Percentiles rank a stretch among this genome's conserved stretches.
Evolutionary conservation across 495 filamentous ascomycete species (phyloP).

Genomic region (Pseudoneurospora amorphoporcata): DNA sequence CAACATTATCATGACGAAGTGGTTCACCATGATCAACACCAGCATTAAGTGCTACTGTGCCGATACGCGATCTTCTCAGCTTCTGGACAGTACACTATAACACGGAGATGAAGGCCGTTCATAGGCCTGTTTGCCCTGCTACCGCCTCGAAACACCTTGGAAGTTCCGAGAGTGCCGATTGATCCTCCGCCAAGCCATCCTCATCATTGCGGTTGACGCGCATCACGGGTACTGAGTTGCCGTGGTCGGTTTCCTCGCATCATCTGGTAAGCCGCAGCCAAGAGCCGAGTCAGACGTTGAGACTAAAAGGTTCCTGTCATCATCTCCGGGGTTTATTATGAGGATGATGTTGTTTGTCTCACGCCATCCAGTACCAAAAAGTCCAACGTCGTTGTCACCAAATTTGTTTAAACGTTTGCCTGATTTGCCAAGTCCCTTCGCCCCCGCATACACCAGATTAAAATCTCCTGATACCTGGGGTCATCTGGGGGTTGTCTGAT

Average conservation of each 20-base stretch:
- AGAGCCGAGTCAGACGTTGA: neutral
- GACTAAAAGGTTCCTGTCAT: neutral
- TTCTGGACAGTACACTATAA: neutral
- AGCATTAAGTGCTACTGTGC: neutral
- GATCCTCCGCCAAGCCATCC: neutral
- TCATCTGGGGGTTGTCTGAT: neutral
- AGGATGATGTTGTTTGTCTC: neutral
- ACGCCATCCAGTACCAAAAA: neutral
- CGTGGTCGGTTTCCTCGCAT: neutral
- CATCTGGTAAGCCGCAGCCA: neutral
- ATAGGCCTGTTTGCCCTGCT: neutral
- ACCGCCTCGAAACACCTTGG: neutral
- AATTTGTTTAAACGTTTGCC: neutral
- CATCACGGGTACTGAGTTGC: neutral
- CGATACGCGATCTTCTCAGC: neutral
- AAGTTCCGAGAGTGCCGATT: neutral
- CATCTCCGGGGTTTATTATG: neutral
- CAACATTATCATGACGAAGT: neutral
- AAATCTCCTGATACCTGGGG: neutral
- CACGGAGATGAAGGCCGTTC: neutral
- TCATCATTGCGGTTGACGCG: neutral
- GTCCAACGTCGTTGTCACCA: neutral
- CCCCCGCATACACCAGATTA: neutral
- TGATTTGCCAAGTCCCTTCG: neutral
- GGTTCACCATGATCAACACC: neutral